Conservation (phyloP, 805 yeast genomes). For the Metschnikowia corniflorae region DNA sequence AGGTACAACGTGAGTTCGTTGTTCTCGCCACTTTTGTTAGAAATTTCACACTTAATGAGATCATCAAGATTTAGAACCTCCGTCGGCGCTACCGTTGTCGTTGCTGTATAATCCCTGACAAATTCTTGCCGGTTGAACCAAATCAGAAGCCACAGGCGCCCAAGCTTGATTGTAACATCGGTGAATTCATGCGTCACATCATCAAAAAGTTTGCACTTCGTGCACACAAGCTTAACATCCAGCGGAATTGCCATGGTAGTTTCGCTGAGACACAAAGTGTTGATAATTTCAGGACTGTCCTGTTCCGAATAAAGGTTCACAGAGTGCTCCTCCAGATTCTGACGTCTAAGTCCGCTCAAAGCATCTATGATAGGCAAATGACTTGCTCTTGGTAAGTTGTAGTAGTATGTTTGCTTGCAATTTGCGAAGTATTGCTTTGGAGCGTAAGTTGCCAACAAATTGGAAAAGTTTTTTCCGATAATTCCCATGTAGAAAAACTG, state of each 20-base stretch:
- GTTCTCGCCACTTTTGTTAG: slow-evolving; percentile 19
- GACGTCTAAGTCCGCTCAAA: slow-evolving; percentile 19
- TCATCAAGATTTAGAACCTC: slow-evolving; percentile 34
- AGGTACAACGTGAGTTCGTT: slow-evolving; percentile 37
- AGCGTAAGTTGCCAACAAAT: slow-evolving; percentile 40
- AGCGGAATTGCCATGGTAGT: slow-evolving; percentile 31
- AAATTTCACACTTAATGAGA: slow-evolving; percentile 34
- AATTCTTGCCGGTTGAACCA: slow-evolving; percentile 19
- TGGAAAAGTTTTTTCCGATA: slow-evolving; percentile 28
- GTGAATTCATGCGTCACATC: slow-evolving; percentile 33
- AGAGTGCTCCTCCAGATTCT: slow-evolving; percentile 13
- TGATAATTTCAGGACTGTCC: slow-evolving; percentile 32
- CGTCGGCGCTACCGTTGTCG: slow-evolving; percentile 31
- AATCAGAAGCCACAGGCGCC: slow-evolving; percentile 64
- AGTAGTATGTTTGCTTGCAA: slow-evolving; percentile 52
- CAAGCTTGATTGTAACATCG: slow-evolving; percentile 64
- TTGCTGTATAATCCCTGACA: slow-evolving; percentile 20
- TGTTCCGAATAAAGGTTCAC: slow-evolving; percentile 33
- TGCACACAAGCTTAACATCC: slow-evolving; percentile 36
- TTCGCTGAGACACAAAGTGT: slow-evolving; percentile 34
- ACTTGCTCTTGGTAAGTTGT: slow-evolving; percentile 40
- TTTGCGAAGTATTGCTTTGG: slow-evolving; percentile 52
- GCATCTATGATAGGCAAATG: slow-evolving; percentile 21
- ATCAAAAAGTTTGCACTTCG: slow-evolving; percentile 21
- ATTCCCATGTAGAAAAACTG: slow-evolving; percentile 40